Evolutionary conservation across 139 green algal species (phyloP).

Genomic region (Chlorella ohadii): DNA sequence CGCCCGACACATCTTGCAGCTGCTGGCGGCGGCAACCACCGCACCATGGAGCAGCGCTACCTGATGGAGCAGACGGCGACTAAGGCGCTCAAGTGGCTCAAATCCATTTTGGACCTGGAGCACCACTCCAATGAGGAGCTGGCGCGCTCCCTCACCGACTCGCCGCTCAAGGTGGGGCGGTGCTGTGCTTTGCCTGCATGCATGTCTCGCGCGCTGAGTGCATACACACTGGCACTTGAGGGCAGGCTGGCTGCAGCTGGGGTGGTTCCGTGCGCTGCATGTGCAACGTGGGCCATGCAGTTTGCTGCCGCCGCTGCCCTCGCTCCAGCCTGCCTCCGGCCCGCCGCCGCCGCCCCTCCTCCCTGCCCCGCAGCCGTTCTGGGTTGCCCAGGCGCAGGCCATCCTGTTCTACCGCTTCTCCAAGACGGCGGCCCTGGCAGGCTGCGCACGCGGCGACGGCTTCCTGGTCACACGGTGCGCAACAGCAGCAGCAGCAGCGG

Average conservation of each 20-base stretch:
- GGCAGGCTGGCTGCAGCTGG: no score
- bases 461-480: slow-evolving; percentile 24
- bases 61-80: not conserved
- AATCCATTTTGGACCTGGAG: slow-evolving; percentile 9
- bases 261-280: no score
- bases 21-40: not conserved
- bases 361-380: slow-evolving; percentile 8
- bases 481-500: not conserved
- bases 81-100: not conserved
- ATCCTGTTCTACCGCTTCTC: slow-evolving; percentile 20
- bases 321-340: not conserved
- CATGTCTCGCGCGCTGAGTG: no score
- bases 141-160: not conserved
- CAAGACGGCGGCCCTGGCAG: slow-evolving; percentile 2
- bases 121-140: slow-evolving; percentile 4
- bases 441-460: slow-evolving; percentile 18
- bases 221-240: no score
- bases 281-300: not conserved
- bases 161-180: slow-evolving; percentile 14
- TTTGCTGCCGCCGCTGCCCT: no score
- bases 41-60: not conserved
- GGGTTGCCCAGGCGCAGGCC: slow-evolving; percentile 19
- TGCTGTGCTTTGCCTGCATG: not conserved
- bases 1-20: not conserved
- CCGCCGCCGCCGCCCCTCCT: no score